A percentile compares a stretch with the other conserved stretches of the same genome.
Conservation (phyloP, 805 yeast species). For the Wickerhamiella bombiphila region DNA sequence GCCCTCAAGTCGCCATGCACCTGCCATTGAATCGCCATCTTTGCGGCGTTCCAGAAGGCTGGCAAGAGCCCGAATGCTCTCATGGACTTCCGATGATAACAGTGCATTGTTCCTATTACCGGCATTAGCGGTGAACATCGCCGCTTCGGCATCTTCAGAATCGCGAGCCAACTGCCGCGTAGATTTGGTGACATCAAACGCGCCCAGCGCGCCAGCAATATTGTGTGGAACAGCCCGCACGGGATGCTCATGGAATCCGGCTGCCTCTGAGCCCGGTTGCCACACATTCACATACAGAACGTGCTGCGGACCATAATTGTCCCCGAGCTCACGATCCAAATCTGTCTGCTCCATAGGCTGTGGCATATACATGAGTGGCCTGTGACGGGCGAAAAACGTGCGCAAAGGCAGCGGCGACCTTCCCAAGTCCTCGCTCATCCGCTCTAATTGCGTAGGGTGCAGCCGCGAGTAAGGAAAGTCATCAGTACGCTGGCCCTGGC, state of each 20-base stretch:
- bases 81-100: not conserved
- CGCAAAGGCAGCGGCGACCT: constrained; percentile 22
- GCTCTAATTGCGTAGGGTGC: constrained; percentile 12
- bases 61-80: not conserved
- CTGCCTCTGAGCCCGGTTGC: constrained; percentile 7
- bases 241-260: constrained; percentile 14
- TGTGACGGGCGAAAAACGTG: constrained; percentile 33
- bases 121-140: not conserved
- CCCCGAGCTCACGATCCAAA: not conserved
- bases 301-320: constrained; percentile 9
- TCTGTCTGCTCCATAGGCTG: constrained; percentile 4
- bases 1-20: not conserved
- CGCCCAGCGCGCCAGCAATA: constrained; percentile 25
- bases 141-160: not conserved
- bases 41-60: not conserved
- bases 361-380: constrained; percentile 30
- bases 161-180: not conserved
- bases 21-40: not conserved
- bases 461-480: constrained; percentile 15
- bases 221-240: constrained; percentile 24
- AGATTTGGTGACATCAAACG: constrained; percentile 18
- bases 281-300: constrained; percentile 18
- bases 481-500: constrained; percentile 7
- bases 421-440: constrained; percentile 15
- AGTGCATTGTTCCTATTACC: not conserved